Evolutionary conservation across 2,329 filamentous ascomycete genomes (phyloP), one percentile per base, ranked within the genome.

Genomic region (Aureobasidium sp.): DNA sequence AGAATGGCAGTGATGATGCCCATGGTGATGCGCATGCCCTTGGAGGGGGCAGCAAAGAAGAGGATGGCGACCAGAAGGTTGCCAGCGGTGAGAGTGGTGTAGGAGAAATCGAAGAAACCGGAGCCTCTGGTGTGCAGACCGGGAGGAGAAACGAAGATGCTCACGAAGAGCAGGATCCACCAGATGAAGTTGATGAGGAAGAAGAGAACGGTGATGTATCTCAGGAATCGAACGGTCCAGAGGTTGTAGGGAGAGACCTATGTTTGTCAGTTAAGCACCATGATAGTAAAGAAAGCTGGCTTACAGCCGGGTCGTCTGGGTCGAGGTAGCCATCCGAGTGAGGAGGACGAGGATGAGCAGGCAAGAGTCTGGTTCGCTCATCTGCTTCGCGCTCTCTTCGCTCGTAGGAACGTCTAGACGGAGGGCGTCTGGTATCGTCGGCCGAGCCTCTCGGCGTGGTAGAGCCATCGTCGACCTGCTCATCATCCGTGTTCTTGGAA

Each of bases 111-210:
- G 73, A 91, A 91, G 82, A 96, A 99, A 42, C 90, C 90, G n/a
- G 91, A 94, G 5, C 94, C 94, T 58, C 91, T 86, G 11, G 87
- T 89, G 72, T 94, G 86, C 72, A 97, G 86, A 51, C 88, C 87
- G 0, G 93, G 93, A 15, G 91, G 91, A 59, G 90, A 96, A 67
- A 95, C 87, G 76, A 99, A 99, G 67, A 88, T 86, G 61, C 90
- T 91, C 17, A 97, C 85, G n/a, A 99, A 81, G 37, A 96, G 80
- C 60, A 97, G 74, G 11, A 90, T 82, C 93, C 94, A 97, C 93
- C 93, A 97, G n/a, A 91, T 70, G 70, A 95, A 91, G 62, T 86
- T 89, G 68, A 92, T 72, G 57, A 85, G 74, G 22, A 93, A 80
- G 70, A 97, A 89, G 41, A 90, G 69, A 61, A 96, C 80, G 5